Evolutionary conservation across 139 green algal genomes (phyloP), one percentile per base, ranked within the genome.

Genomic region (Microglena sp.): DNA sequence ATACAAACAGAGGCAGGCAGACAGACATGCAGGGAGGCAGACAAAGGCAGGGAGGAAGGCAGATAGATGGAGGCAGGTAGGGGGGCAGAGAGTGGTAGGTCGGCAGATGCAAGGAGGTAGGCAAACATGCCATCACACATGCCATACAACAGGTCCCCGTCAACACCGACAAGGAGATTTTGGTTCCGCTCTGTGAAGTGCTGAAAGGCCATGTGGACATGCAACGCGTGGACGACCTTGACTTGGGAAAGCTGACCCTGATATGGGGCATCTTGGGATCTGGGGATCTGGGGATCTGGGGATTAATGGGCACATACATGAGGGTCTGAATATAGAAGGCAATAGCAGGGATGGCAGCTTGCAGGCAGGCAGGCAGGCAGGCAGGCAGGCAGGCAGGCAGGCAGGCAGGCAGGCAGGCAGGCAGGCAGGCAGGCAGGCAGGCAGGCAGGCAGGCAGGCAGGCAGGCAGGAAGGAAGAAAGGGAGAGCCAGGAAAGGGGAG

Each of bases 371-470:
- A 2, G 59, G 22, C 33, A 32, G 59, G 22, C 33, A 32, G 59
- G 22, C 59, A 53, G 59, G 22, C 33, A 30, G 33, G 22, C 33
- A 30, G 33, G 22, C 59, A 53, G 59, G 21, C 59, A 32, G 59
- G 21, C 59, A 29, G 33, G 22, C 33, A 30, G 59, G 21, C 59
- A 63, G 56, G 56, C 56, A 63, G 56, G 56, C 56, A 63, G 56
- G 56, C 56, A 63, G 56, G 56, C 56, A 62, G 55, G 24, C 56
- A 63, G 56, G 56, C 56, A 63, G 56, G 56, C 56, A 63, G 56
- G 56, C 56, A 63, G 56, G 56, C 56, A 63, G 56, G 56, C 56
- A 63, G 56, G 56, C 56, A 63, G 56, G 56, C 56, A 63, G 56
- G 56, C 56, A 63, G 56, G 56, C 56, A 63, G 56, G 56, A 29